A percentile compares a stretch with the other conserved stretches of the same genome.
phyloP scores from a whole-genome alignment of 306 rosid genomes.

The Rosa lucieae region DNA sequence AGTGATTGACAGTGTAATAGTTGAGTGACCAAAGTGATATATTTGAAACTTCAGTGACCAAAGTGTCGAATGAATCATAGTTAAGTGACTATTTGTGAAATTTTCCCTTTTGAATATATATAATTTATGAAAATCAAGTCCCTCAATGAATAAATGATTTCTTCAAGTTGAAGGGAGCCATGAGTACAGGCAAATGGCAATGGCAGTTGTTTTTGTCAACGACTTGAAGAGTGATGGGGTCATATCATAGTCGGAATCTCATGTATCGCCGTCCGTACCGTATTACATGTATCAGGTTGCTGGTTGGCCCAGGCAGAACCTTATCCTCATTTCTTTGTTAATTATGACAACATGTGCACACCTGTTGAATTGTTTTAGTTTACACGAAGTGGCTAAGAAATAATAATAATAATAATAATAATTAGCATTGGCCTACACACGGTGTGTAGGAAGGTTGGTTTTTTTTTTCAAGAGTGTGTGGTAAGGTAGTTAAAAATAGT shows the following conservation, averaged over 20 bases:
- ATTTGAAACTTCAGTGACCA: too few relatives aligned
- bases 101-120: too few relatives aligned
- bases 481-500: too few relatives aligned
- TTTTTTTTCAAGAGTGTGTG: too few relatives aligned
- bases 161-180: neutral
- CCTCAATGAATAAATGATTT: neutral
- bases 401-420: too few relatives aligned
- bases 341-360: neutral
- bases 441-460: too few relatives aligned
- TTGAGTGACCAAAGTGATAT: too few relatives aligned
- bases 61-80: too few relatives aligned
- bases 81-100: too few relatives aligned
- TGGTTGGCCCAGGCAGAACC: neutral
- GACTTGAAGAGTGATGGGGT: neutral
- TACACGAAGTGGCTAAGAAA: neutral
- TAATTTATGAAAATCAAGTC: too few relatives aligned
- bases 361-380: neutral
- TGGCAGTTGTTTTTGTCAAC: neutral
- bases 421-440: too few relatives aligned
- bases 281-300: neutral
- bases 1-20: too few relatives aligned
- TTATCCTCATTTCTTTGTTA: neutral
- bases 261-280: neutral
- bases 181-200: neutral
- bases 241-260: neutral